Conservation (phyloP, 441 rosid genomes). For the Erysimum cheiri region DNA sequence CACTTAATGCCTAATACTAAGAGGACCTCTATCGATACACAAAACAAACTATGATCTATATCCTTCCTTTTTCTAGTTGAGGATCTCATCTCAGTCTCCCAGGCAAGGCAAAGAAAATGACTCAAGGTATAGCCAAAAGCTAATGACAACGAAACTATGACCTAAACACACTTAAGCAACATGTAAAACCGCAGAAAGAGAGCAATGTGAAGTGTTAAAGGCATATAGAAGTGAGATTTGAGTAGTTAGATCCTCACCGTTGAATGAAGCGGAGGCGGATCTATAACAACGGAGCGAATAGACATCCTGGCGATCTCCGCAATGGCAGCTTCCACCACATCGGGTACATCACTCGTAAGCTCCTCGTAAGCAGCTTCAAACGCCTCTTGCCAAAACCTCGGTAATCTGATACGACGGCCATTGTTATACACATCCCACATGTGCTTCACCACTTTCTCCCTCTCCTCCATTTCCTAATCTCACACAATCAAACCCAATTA, state of each 20-base stretch:
- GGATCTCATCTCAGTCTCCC: background rate
- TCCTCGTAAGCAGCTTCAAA: slow-evolving; percentile 67
- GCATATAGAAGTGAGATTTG: background rate
- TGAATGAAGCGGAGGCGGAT: slow-evolving; percentile 48
- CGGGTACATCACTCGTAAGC: slow-evolving; percentile 54
- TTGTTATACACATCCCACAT: slow-evolving; percentile 72
- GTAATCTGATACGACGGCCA: slow-evolving; percentile 53
- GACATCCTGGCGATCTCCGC: slow-evolving; percentile 71
- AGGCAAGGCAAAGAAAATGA: background rate
- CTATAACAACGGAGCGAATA: slow-evolving; percentile 46
- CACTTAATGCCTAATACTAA: background rate
- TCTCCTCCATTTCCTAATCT: slow-evolving; percentile 63
- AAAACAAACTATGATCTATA: background rate
- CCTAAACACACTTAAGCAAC: background rate
- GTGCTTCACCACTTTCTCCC: slow-evolving; percentile 64
- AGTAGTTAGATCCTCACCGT: slow-evolving; percentile 39
- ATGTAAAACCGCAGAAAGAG: background rate
- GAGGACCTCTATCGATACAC: no score
- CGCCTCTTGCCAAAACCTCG: slow-evolving; percentile 68
- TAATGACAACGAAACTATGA: slow-evolving; percentile 7
- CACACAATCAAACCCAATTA: slow-evolving; percentile 14
- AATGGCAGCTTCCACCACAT: slow-evolving; percentile 57
- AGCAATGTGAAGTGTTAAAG: background rate
- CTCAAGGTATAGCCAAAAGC: background rate
- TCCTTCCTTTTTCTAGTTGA: background rate